Conservation (phyloP, 208 protist species). For the Trypanosoma conorhini region DNA sequence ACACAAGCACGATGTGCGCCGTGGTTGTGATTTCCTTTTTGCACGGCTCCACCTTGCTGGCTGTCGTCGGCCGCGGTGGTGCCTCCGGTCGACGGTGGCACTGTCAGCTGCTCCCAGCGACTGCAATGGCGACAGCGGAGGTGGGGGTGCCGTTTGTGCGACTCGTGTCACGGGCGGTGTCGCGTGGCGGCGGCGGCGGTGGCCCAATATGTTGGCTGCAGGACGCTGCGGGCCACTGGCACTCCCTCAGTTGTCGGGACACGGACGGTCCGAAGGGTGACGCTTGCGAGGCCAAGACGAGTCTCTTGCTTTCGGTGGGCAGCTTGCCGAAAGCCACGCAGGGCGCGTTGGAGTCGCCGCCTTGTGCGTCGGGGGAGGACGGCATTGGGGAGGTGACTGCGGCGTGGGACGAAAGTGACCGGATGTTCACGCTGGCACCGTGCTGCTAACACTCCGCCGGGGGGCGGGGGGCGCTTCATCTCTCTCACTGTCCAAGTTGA, state of each 20-base stretch:
- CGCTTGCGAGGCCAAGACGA: not conserved
- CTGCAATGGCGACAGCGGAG: not conserved
- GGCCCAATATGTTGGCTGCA: conserved; percentile 11
- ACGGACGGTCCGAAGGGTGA: not conserved
- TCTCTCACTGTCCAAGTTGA: not conserved
- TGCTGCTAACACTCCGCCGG: not conserved
- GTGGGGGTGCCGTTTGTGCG: conserved; percentile 14
- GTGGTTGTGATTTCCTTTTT: conserved; percentile 23
- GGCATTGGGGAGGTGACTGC: not conserved
- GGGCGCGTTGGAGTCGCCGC: not conserved
- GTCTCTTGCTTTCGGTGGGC: not conserved
- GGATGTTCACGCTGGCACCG: conserved; percentile 8
- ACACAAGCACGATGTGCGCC: not conserved
- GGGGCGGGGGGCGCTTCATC: not conserved
- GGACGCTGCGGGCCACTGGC: conserved; percentile 12
- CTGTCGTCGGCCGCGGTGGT: not conserved
- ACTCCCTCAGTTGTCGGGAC: not conserved
- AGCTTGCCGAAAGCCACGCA: not conserved
- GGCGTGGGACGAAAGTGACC: not conserved
- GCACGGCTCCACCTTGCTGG: conserved; percentile 6
- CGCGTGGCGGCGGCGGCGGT: not conserved
- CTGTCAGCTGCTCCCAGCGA: conserved; percentile 1
- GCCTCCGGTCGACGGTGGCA: conserved; percentile 6
- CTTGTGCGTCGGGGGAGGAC: not conserved
- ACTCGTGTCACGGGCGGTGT: not conserved